Evolutionary conservation across 192 early-diverging fungal genomes (phyloP), one percentile per base, ranked within the genome.

Genomic region (Coemansia sp.): DNA sequence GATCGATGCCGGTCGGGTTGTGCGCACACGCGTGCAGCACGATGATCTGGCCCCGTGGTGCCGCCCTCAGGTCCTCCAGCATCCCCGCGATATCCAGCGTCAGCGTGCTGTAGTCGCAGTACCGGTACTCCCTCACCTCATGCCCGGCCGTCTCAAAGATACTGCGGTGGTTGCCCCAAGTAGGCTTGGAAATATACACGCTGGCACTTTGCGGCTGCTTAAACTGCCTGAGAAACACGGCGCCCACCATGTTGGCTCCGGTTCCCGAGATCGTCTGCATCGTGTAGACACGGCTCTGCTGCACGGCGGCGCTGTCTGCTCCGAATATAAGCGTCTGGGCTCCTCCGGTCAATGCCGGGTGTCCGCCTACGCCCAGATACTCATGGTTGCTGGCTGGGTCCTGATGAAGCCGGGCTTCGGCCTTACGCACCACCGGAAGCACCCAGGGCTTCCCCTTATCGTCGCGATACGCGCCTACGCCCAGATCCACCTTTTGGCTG

Each of bases 1-100:
- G 96, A 66, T 99, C 96, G 37, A 99, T 93, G 68, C 96, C 96
- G 0, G 96, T 99, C 26, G 96, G 96, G 83, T 99, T 99, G 79
- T 99, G 96, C 15, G 96, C 96, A 62, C 96, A 99, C 8, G 93
- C 89, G 77, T 99, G 96, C 18, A 99, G 69, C 46, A 96, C 70
- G 52, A 99, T 70, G 62, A 97, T 91, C 16, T 92, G 93, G 37
- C 87, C 84, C 11, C 70, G 59, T 14, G 88, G 87, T 15, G 96
- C 96, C 0, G 56, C 39, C 57, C 85, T 59, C 37, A 96, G 81
- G 33, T 79, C 64, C 8, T 61, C 65, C 26, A 97, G 63, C 80
- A 95, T 82, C 6, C 86, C 91, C 23, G 88, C 80, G 28, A 94
- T 81, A 52, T 92, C 86, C 36, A 99, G 81, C 1, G 86, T 86